Evolutionary conservation across 2,329 filamentous ascomycete species (phyloP).

Genomic region (Fusarium tanahbumbuense): DNA sequence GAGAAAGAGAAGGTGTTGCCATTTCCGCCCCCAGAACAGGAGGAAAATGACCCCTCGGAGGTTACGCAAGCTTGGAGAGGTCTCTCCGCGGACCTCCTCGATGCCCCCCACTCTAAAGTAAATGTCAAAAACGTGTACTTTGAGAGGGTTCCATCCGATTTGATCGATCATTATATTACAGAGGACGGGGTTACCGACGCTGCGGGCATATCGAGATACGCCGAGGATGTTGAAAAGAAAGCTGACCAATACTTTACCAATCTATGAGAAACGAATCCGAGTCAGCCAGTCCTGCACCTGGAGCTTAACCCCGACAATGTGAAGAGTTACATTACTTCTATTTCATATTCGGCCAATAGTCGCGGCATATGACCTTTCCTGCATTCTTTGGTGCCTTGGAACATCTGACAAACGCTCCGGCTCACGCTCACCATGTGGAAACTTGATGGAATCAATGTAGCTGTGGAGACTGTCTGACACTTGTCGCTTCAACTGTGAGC

Average conservation of each 20-base stretch:
- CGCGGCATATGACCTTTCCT: not conserved
- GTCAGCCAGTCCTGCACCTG: slow-evolving; percentile 10
- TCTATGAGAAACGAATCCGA: slow-evolving; percentile 42
- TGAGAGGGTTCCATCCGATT: slow-evolving; percentile 65
- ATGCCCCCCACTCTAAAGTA: slow-evolving; percentile 34
- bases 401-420: slow-evolving; percentile 16
- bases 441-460: slow-evolving; percentile 23
- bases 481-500: slow-evolving; percentile 1
- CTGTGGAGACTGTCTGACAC: slow-evolving; percentile 32
- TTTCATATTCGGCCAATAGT: slow-evolving; percentile 18
- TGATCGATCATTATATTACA: slow-evolving; percentile 66
- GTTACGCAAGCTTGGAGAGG: slow-evolving; percentile 61
- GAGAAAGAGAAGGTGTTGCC: slow-evolving; percentile 70
- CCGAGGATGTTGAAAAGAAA: slow-evolving; percentile 52
- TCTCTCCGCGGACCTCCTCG: slow-evolving; percentile 3
- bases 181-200: slow-evolving; percentile 61
- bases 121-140: slow-evolving; percentile 66
- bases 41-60: slow-evolving; percentile 65
- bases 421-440: slow-evolving; percentile 1
- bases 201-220: slow-evolving; percentile 55
- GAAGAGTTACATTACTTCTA: slow-evolving; percentile 18
- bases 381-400: slow-evolving; percentile 9
- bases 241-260: slow-evolving; percentile 57
- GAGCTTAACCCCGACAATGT: slow-evolving; percentile 13
- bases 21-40: slow-evolving; percentile 56